A percentile compares a stretch with the other conserved stretches of the same genome.
Evolutionary conservation across 129 eudicot genomes (phyloP).

Genomic region (Saussurea involucrata): DNA sequence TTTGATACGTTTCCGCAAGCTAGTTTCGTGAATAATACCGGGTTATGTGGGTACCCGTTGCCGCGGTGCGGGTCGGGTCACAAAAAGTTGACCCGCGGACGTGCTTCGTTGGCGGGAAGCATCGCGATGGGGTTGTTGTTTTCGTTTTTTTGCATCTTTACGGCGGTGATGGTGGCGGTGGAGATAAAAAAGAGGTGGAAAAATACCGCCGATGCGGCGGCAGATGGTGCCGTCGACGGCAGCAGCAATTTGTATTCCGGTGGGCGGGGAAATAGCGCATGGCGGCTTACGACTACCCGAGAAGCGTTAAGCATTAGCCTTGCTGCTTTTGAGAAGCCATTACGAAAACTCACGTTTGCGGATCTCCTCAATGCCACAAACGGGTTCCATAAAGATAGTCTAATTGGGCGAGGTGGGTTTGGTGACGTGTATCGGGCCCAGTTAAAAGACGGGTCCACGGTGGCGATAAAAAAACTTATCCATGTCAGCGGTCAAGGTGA

Average conservation of each 20-base stretch:
- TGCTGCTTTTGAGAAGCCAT: constrained; percentile 66
- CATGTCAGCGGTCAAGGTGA: constrained; percentile 87
- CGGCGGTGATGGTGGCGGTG: constrained; percentile 43
- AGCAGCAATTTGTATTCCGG: constrained; percentile 39
- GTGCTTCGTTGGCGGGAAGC: constrained; percentile 70
- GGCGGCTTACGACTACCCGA: constrained; percentile 54
- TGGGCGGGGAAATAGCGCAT: constrained; percentile 28
- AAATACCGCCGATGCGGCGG: constrained; percentile 46
- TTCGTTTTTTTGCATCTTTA: constrained; percentile 64
- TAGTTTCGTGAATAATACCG: constrained; percentile 61
- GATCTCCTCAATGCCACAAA: constrained; percentile 85
- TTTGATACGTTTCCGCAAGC: constrained; percentile 60
- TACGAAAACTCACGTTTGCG: constrained; percentile 71
- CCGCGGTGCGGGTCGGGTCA: constrained; percentile 30
- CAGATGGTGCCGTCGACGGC: constrained; percentile 50
- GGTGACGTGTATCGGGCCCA: constrained; percentile 81
- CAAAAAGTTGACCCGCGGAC: constrained; percentile 40
- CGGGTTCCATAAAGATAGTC: constrained; percentile 57
- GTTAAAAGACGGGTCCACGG: constrained; percentile 67
- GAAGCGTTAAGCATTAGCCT: constrained; percentile 75
- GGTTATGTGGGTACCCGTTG: constrained; percentile 71
- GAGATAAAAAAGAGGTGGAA: constrained; percentile 57
- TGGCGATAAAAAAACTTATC: constrained; percentile 78
- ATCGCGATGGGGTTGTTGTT: constrained; percentile 71
- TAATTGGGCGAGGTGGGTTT: constrained; percentile 76